Evolutionary conservation across 108 stramenopile species (phyloP).

Genomic region (Nitzschia sp.): DNA sequence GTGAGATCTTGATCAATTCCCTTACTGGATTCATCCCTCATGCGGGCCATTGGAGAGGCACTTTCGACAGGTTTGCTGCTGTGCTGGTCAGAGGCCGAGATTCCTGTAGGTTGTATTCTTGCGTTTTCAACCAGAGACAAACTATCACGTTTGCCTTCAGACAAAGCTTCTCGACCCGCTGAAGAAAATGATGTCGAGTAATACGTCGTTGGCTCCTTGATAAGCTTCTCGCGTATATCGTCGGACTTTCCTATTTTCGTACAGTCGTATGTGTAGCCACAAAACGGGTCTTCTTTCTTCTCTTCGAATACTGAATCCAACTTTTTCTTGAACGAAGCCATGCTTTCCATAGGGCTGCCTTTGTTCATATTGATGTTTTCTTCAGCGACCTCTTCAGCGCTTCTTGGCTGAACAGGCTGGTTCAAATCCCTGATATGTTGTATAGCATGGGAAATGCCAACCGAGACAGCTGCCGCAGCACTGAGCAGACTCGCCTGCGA

Average conservation of each 20-base stretch:
- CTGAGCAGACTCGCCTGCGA: neutral
- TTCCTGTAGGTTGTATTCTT: no score
- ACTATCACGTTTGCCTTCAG: no score
- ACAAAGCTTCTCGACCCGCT: no score
- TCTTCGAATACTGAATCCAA: neutral
- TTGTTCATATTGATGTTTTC: no score
- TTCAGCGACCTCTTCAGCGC: neutral
- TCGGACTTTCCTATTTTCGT: neutral
- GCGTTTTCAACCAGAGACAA: no score
- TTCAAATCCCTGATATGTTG: neutral
- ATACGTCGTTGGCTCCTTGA: no score
- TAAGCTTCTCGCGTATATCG: no score
- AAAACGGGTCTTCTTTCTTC: slow-evolving; percentile 1
- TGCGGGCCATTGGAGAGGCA: slow-evolving; percentile 20
- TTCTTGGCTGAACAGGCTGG: neutral
- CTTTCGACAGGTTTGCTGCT: neutral
- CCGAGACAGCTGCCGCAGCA: neutral
- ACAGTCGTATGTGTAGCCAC: neutral
- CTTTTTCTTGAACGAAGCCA: neutral
- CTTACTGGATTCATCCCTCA: neutral
- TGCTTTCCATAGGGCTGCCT: no score
- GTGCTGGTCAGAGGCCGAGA: no score
- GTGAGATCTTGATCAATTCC: neutral
- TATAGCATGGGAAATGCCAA: neutral
- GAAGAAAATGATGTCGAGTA: neutral